These are phyloP conservation scores for Mycosphaerella sp. DNA, from an alignment of 2,329 filamentous ascomycete species.

Conservation along the genomic window DNA sequence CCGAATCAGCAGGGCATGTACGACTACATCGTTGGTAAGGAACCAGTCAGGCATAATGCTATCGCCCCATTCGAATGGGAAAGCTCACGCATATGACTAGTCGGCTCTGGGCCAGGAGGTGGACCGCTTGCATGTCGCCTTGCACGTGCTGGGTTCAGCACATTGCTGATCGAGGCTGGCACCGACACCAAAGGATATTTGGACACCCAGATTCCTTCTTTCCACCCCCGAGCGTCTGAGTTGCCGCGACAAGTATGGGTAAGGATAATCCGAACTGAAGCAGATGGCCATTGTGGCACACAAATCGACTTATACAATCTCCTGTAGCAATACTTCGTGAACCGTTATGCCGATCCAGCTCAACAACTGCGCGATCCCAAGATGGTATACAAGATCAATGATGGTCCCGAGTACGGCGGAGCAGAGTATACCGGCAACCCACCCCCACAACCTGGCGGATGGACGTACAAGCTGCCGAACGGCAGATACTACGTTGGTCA, in stretches of 20 bases:
- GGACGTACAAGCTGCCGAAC: slow-evolving; percentile 39
- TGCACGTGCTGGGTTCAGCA: slow-evolving; percentile 52
- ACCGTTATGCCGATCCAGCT: slow-evolving; percentile 3
- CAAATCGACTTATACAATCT: slow-evolving; percentile 34
- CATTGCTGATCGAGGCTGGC: slow-evolving; percentile 56
- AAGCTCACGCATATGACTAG: slow-evolving; percentile 23
- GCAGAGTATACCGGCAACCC: slow-evolving; percentile 6
- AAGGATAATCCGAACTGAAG: background rate
- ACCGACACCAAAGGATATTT: slow-evolving; percentile 49
- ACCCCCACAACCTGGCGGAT: slow-evolving; percentile 2
- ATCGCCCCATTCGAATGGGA: background rate
- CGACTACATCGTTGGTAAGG: slow-evolving; percentile 50
- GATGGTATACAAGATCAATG: slow-evolving; percentile 3
- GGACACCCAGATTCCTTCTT: slow-evolving; percentile 33
- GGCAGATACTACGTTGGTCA: slow-evolving; percentile 48
- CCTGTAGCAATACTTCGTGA: slow-evolving; percentile 3
- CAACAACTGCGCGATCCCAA: slow-evolving; percentile 9
- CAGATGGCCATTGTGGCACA: slow-evolving; percentile 46
- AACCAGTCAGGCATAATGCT: background rate
- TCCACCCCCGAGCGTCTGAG: slow-evolving; percentile 12
- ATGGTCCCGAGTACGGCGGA: slow-evolving; percentile 1
- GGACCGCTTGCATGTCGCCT: slow-evolving; percentile 55
- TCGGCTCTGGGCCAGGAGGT: slow-evolving; percentile 55
- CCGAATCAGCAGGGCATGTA: slow-evolving; percentile 9
- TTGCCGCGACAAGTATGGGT: slow-evolving; percentile 11